Evolutionary conservation across 2,329 filamentous ascomycete genomes (phyloP), one percentile per base, ranked within the genome.

Genomic region (Botrytis deweyae): DNA sequence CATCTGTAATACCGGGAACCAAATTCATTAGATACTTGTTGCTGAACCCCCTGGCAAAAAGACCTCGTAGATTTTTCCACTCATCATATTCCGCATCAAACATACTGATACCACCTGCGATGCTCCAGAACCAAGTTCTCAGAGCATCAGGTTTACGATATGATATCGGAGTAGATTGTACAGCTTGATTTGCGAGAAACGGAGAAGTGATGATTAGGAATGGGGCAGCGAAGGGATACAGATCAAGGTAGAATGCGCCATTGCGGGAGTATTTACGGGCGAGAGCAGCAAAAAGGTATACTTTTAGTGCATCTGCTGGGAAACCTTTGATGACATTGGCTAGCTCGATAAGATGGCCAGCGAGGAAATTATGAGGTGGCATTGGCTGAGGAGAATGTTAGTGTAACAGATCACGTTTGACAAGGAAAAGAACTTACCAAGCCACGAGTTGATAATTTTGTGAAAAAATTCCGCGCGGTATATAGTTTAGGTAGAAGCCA

Each of bases 21-120:
- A 77, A 68, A 16, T 59, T 72, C 40, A 76, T 65, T 9, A 78
- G 46, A 72, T 77, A 74, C 25, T 67, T 73, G 16, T 74, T 61
- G 22, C 71, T 74, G 58, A 80, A 79, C 2, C 79, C 78, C 20
- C 75, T 76, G 33, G 74, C 76, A n/a, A 79, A 80, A 12, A 78
- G 69, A 22, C 73, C 72, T 9, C 77, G 75, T 16, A 73, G 63
- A 25, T 68, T 66, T 55, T 76, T 79, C 79, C 78, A 80, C 55
- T 78, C 73, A 12, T 73, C 59, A 59, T 73, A 76, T 44, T 76
- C 75, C 44, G 74, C 72, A 12, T 73, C 73, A 70, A 79, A 78
- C 40, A 78, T 68, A 65, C 73, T 75, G 10, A 70, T 67, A 2
- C 61, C 70, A 12, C 70, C 70, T 8, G 75, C 67, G 44, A 78